Evolutionary conservation across 805 yeast species (phyloP), one percentile per base, ranked within the genome.

Genomic region (Pichia rugopelliculosa): DNA sequence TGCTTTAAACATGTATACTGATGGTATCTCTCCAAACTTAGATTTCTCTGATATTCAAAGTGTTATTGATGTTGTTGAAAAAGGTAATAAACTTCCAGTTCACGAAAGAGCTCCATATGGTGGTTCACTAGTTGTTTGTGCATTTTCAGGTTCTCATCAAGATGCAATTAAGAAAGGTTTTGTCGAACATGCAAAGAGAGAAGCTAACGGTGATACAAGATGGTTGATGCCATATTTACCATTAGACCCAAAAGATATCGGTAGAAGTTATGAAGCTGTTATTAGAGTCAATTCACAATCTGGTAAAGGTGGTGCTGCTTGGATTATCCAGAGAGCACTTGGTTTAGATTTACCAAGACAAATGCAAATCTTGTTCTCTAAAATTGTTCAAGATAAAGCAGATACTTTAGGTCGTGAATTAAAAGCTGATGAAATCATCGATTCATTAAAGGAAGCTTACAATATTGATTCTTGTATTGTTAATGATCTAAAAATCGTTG

Each of bases 241-340:
- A 51, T 73, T 84, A 64, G 91, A 84, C 70, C 91, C 91, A 57
- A 74, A 80, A 66, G 91, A 84, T 64, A 79, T 84, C 56, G 91
- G 91, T 48, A 75, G 88, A 71, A 82, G 75, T 56, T 84, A 84
- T 64, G 91, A 84, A 69, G 90, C 89, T 46, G 86, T 84, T 49
- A 84, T 84, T 61, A 75, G 91, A 72, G 90, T 84, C 59, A 84
- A 84, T 69, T 84, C 91, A 21, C 91, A 84, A 69, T 80, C 87
- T n/a, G 91, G 91, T 65, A 84, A 84, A 66, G 91, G 91, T 61
- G 91, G 91, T 66, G 87, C 90, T 41, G 87, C 90, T 21, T 84
- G 91, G 91, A 79, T 84, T 48, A 74, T 84, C 53, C 75, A 82
- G 59, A 74, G 86, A 67, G 71, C 84, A 27, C 68, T 82, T 56